Base-by-base conservation (phyloP, 2,329 filamentous ascomycete genomes). In the Hypoxylon sp. region DNA sequence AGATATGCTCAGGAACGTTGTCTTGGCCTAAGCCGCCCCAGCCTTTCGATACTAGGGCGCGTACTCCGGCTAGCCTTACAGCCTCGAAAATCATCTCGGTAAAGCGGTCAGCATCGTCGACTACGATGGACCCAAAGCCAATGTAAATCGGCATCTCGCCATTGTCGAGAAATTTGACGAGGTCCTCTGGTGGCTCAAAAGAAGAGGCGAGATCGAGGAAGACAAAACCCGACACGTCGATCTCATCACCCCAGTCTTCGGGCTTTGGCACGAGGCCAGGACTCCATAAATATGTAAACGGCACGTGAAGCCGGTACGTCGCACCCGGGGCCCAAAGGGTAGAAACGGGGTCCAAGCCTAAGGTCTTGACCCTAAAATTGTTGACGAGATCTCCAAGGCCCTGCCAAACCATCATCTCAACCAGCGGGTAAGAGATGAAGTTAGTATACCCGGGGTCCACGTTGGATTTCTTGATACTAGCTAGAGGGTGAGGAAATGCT, bases 371-470 rank as follows among this genome's bases (percentile, higher is more conserved):
- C 48, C 92, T 84, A 70, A 94, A 93, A 26, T 87, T 82, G 72
- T 95, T 95, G 68, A 95, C 86, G 26, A 95, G 79, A 75, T 94
- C 92, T 2, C 92, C 92, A 0, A 95, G 82, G 0, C 93, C 94
- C 77, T 97, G 93, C 93, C 93, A 97, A 1, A 93, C 91, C 85
- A 95, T 92, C 87, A 93, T 90, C 74, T 95, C 92, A 1, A 95
- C 91, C 33, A 95, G 79, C 0, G 91, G 89, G 74, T 94, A 96
- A 1, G 87, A 91, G 75, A 95, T 92, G 74, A 92, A 93, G 76
- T 95, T 96, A 11, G 89, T 88, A 73, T 92, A 92, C 18, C 87
- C 87, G 1, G 86, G 83, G 71, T 93, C 90, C 7, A 93, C 86
- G 68, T 93, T 92, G 14, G 85, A 88, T 64, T 85, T 85, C 73